Evolutionary conservation across 1,139 yeast species (phyloP), one percentile per base, ranked within the genome.

Genomic region (Magnusiomyces fungicola): DNA sequence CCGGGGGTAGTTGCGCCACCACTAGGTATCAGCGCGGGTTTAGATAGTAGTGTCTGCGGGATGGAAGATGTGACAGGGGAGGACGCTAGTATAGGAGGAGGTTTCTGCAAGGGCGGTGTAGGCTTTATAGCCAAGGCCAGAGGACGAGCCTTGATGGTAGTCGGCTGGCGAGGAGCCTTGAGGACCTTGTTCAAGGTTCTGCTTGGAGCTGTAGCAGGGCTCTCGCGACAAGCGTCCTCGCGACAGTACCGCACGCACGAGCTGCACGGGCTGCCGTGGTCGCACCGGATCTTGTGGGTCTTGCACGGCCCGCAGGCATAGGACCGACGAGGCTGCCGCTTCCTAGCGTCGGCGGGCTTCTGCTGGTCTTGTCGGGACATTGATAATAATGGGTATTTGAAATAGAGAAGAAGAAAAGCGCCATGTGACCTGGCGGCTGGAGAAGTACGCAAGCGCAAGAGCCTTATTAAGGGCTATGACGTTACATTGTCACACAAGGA

Each of bases 271-370:
- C 39, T 16, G 12, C 12, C 25, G n/a, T 48, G 51, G 32, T 44
- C 48, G 40, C 51, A 48, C 22, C 46, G 46, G n/a, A 48, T 44
- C 33, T 48, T 48, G 34, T 45, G 48, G 12, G 16, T 36, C 27
- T 48, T 45, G 34, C 51, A 48, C 9, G 51, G 51, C 9, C 51
- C 51, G 43, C 48, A 48, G 22, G 51, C 40, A 22, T 48, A 48
- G 16, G 51, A 48, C 32, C 51, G 45, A n/a, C 51, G 45, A 19
- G 38, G 23, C 14, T 34, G 38, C 12, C 38, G 38, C n/a, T n/a
- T n/a, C n/a, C n/a, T n/a, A n/a, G n/a, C n/a, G n/a, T n/a, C n/a
- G n/a, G n/a, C n/a, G n/a, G n/a, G n/a, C n/a, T n/a, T n/a, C n/a
- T n/a, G n/a, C n/a, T n/a, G n/a, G n/a, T n/a, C n/a, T n/a, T n/a